Percentiles rank a stretch among this genome's conserved stretches.
Evolutionary conservation across 176 grass and related monocot genomes (phyloP).

Genomic region (Oryza coarctata): DNA sequence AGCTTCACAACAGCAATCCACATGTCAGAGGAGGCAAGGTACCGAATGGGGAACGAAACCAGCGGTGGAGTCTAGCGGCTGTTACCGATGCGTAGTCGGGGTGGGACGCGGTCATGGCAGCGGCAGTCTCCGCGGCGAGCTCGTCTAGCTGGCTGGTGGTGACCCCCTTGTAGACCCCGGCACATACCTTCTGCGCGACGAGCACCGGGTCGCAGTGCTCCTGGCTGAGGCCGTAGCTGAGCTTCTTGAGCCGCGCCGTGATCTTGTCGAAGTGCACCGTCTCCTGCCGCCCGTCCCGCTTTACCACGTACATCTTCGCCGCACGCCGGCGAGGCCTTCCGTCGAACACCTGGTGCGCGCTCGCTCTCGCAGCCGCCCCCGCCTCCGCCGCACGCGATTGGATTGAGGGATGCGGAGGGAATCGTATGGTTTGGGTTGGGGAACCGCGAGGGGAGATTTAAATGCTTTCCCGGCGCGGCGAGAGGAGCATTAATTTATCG

Average conservation of each 20-base stretch:
- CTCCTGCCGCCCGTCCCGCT: conserved; percentile 87
- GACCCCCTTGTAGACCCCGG: conserved; percentile 91
- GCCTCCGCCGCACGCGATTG: neutral
- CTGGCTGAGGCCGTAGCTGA: conserved; percentile 96
- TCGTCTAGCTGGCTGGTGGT: conserved; percentile 97
- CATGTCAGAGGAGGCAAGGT: neutral
- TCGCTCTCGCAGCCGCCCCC: neutral
- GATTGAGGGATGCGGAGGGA: neutral
- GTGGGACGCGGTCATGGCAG: conserved; percentile 80
- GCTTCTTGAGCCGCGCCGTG: conserved; percentile 94
- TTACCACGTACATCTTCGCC: conserved; percentile 86
- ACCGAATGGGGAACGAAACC: neutral
- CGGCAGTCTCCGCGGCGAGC: conserved; percentile 91
- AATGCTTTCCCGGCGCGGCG: conserved; percentile 44
- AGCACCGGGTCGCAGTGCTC: conserved; percentile 94
- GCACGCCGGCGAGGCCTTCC: conserved; percentile 28
- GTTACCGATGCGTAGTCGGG: conserved; percentile 85
- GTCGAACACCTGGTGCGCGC: conserved; percentile 45
- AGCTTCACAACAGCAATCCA: conserved; percentile 36
- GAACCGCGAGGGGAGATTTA: conserved; percentile 23
- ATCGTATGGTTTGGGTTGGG: conserved; percentile 33
- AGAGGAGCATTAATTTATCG: conserved; percentile 22
- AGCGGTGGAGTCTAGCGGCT: neutral
- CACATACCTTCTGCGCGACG: conserved; percentile 93
- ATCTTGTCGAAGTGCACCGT: conserved; percentile 98